Evolutionary conservation across 306 rosid genomes (phyloP), one percentile per base, ranked within the genome.

Genomic region (Urtica urens): DNA sequence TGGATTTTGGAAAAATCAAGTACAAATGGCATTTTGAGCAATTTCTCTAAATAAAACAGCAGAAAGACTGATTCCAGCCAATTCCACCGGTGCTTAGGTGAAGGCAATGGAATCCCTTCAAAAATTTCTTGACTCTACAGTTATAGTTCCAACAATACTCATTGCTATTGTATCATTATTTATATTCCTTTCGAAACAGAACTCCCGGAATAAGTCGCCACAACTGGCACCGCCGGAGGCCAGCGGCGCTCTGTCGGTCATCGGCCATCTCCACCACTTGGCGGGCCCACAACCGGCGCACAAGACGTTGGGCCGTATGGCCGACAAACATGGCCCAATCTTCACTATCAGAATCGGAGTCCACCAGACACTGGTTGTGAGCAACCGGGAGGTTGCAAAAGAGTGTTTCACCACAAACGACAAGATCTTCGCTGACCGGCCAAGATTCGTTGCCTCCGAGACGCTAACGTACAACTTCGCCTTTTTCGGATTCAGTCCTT

Each of bases 201-300:
- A 20, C 23, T 39, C 4, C 41, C 40, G 1, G 7, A 4, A 44
- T 38, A 22, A 34, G 53, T 7, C 10, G n/a, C n/a, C n/a, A n/a
- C n/a, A n/a, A n/a, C n/a, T n/a, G n/a, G n/a, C 4, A 23, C 55
- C 77, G 0, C 81, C 71, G 10, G 62, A 49, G 46, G 69, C 66
- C 1, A n/a, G 31, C 1, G 72, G 77, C 0, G 56, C 68, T 3
- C 55, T 62, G 74, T 77, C 81, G 1, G 19, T 70, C 3, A 48
- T 67, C 2, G 81, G 78, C 0, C 78, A 75, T 53, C 63, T 67
- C 46, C 68, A 30, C 23, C 60, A 43, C 15, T 47, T 67, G 6
- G 37, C 49, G 1, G 63, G 71, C 0, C 11, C 68, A 8, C 38
- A 50, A 23, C 53, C 53, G 1, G 58, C 62, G n/a, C 71, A 65